Base-by-base conservation (phyloP, 2,329 filamentous ascomycete species). In the Talaromyces sp. region DNA sequence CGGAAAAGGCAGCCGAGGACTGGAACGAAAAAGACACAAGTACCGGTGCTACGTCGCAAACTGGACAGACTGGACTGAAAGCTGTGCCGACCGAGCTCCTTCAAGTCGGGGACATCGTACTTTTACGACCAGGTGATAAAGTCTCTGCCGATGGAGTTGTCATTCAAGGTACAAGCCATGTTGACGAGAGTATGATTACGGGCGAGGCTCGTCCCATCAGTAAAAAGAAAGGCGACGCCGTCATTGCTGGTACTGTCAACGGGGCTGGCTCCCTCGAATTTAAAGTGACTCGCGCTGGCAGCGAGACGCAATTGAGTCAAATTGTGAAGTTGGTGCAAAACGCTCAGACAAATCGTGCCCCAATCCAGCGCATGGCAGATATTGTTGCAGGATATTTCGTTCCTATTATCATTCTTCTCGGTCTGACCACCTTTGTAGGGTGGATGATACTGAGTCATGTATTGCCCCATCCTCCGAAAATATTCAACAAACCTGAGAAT, bases 271-370 rank as follows among this genome's bases (percentile, higher is more conserved):
- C 94, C 57, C 83, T 97, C 45, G 95, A 98, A 76, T 95, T 98
- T 78, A 88, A 91, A 50, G 95, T 99, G 66, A 96, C 91, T 3
- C 87, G 94, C 70, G 93, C 94, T 41, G 95, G 95, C 58, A 90
- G 93, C 68, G 94, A 99, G 74, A 99, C 95, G 0, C 94, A 98
- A 76, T 88, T 99, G 64, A 97, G 93, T 78, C 95, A 98, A 78
- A 99, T 99, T 69, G 95, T 99, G 68, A 95, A 94, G 77, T 86
- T 98, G n/a, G 95, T 99, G 0, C 95, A 99, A 78, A 92, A 97
- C 75, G 95, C 95, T 3, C 95, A 99, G 77, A 98, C 94, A 2
- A 94, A 88, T 61, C 88, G 95, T 45, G 95, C 95, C 8, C 95
- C 95, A 0, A 99, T 99, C 66, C 95, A 99, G 77, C 88, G 92